Base-by-base conservation (phyloP, 2,329 filamentous ascomycete species). In the Clarireedia homoeocarpa region DNA sequence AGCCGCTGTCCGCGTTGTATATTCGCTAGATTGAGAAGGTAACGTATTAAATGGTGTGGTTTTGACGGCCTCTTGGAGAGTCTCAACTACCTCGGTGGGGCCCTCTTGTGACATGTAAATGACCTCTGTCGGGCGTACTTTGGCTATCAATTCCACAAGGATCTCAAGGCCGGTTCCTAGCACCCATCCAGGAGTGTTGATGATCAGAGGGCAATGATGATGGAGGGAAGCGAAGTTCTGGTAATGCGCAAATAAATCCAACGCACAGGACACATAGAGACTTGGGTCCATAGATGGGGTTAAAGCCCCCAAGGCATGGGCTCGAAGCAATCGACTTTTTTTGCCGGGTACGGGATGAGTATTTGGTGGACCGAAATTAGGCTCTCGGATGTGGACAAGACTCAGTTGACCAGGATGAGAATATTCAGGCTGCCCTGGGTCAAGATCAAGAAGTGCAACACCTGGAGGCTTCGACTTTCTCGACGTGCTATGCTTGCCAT, bases 341-440 rank as follows among this genome's bases (percentile, higher is more conserved):
- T 61, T 69, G 9, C 67, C 60, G 20, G 66, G 70, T 65, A 63
- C 3, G 72, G 74, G 78, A 61, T 88, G 85, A 6, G 82, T 82
- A 64, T 88, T 91, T 0, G 86, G 76, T 1, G 86, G 80, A 0
- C 82, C 79, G 5, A 91, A 72, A 51, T 89, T 83, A 0, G 84
- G 81, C 30, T 76, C 70, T 1, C 73, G 74, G 10, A 91, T 71
- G 27, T 80, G 75, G 14, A 85, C 73, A 4, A 92, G 78, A 1
- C 87, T 88, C 20, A 92, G 66, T 14, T 86, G 83, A 0, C 88
- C 88, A 0, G 84, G 80, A 1, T 84, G 77, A 0, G 80, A 81
- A 67, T 86, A 91, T 66, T 91, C 88, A 2, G 88, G 86, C 64
- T 91, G 88, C 0, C 84, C 85, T 0, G 87, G 86, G 66, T 94